These are phyloP conservation scores for Willaertia magna DNA, from an alignment of 208 protist species.

Conservation along the genomic window DNA sequence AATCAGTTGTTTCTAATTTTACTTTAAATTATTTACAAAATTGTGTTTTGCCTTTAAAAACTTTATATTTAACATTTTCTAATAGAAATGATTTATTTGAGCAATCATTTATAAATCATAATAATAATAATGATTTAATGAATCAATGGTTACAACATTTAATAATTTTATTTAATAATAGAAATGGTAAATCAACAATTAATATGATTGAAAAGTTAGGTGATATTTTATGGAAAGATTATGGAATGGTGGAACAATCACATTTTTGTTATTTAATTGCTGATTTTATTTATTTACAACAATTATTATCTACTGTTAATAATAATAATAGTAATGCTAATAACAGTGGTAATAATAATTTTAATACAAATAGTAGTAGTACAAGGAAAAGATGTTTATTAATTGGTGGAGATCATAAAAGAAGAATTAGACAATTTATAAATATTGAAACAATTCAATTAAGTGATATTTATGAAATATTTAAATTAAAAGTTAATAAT, in stretches of 20 bases:
- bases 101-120: neutral
- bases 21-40: neutral
- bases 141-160: neutral
- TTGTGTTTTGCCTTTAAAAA: neutral
- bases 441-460: neutral
- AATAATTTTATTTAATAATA: neutral
- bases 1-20: neutral
- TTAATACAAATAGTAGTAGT: neutral
- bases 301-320: neutral
- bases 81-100: neutral
- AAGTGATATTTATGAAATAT: neutral
- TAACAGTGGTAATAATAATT: neutral
- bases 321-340: neutral
- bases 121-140: neutral
- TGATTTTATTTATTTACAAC: no score
- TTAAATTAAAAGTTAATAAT: neutral
- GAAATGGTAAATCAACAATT: neutral
- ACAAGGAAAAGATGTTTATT: neutral
- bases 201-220: neutral
- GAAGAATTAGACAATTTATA: neutral
- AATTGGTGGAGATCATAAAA: neutral
- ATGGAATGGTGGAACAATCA: neutral
- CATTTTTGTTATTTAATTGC: neutral
- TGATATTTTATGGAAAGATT: neutral
- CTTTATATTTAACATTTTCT: neutral